phyloP scores from a whole-genome alignment of 768 basidiomycete species.

The Naematelia aurantialba region DNA sequence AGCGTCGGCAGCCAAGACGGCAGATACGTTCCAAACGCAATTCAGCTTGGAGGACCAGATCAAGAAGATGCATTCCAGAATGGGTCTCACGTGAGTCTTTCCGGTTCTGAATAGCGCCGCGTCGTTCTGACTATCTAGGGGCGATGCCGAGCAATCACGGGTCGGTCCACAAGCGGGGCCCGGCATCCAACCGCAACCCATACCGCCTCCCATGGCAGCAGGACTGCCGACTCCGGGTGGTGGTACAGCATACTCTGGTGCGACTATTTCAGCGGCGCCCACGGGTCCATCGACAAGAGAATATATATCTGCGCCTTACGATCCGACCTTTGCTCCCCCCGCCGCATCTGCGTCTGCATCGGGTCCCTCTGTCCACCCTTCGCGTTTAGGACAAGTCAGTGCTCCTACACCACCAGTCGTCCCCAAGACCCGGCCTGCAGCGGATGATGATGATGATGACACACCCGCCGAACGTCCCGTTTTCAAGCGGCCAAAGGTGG shows the following conservation, averaged over 20 bases:
- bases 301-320: slow-evolving; percentile 29
- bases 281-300: slow-evolving; percentile 62
- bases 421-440: slow-evolving; percentile 60
- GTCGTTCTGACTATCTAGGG: background rate
- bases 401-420: slow-evolving; percentile 43
- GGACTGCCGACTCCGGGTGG: slow-evolving; percentile 52
- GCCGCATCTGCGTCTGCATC: slow-evolving; percentile 22
- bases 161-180: slow-evolving; percentile 79
- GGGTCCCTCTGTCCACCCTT: slow-evolving; percentile 64
- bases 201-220: slow-evolving; percentile 66
- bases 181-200: slow-evolving; percentile 55
- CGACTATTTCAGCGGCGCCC: slow-evolving; percentile 84
- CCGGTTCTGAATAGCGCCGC: slow-evolving; percentile 23
- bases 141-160: slow-evolving; percentile 50
- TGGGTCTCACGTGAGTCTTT: slow-evolving; percentile 29
- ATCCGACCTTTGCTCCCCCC: slow-evolving; percentile 20
- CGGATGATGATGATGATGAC: slow-evolving; percentile 59
- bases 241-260: slow-evolving; percentile 64
- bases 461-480: slow-evolving; percentile 65
- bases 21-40: slow-evolving; percentile 87
- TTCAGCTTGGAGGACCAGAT: slow-evolving; percentile 98
- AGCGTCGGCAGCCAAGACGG: slow-evolving; percentile 81
- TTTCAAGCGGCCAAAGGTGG: slow-evolving; percentile 81
- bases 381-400: slow-evolving; percentile 49
- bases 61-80: slow-evolving; percentile 87